Evolutionary conservation across 2,329 filamentous ascomycete species (phyloP), one percentile per base, ranked within the genome.

Genomic region (Aspergillus arachidicola): DNA sequence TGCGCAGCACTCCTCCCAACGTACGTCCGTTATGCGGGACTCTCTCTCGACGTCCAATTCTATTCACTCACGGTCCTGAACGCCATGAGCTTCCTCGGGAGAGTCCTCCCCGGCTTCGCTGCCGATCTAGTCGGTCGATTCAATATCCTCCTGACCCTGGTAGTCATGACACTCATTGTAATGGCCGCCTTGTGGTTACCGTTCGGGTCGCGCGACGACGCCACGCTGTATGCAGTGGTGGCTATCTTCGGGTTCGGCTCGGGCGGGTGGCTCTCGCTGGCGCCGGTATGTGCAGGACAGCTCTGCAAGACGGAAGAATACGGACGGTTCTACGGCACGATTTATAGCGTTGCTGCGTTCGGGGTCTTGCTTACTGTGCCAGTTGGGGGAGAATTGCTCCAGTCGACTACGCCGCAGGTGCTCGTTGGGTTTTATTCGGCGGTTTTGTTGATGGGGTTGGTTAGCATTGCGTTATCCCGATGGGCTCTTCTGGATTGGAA

Each of bases 231-330:
- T 59, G 74, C 73, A 0, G 83, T 83, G 41, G 74, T 79, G 1
- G 81, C 79, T 0, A 66, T 84, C 0, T 85, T 82, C 71, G 83
- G 82, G 0, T 82, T 84, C n/a, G 81, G 81, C 0, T 82, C 80
- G 1, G 82, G 82, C 0, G 79, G 80, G 0, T 84, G 81, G 72
- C 71, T 84, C n/a, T 80, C 79, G 0, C 73, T 83, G 1, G 76
- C 78, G 6, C 66, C 74, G 51, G 82, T 82, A 0, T 84, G 82
- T 59, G 75, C 83, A 26, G 82, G 81, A 0, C 80, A 83, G 55
- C 75, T 82, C 0, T 84, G 82, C 60, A 73, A 79, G 5, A 76
- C 81, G 0, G 79, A 83, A 62, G 78, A 83, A 21, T 84, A 83
- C 62, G 81, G 82, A 3, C 71, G 80, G 41, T 84, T 79, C 36